Evolutionary conservation across 2,329 filamentous ascomycete genomes (phyloP).

Genomic region (Fusarium denticulatum): DNA sequence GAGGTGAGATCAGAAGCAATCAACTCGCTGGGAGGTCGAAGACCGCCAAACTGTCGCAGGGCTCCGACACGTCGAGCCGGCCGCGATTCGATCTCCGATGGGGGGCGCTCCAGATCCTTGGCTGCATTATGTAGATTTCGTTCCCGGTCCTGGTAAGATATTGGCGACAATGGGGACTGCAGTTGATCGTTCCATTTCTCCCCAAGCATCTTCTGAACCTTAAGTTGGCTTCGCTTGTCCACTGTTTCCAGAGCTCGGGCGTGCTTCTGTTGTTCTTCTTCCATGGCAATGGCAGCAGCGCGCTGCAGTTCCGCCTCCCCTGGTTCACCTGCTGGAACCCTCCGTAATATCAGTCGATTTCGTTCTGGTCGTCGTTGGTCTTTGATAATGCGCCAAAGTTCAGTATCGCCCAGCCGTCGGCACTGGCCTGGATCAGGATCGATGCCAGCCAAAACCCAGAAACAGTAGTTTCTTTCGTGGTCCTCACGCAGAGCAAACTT

Average conservation of each 20-base stretch:
- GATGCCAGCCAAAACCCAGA: conserved; percentile 88
- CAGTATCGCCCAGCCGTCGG: conserved; percentile 83
- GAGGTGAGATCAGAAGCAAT: conserved; percentile 96
- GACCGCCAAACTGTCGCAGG: conserved; percentile 86
- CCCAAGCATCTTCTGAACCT: conserved; percentile 89
- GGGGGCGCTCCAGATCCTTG: conserved; percentile 66
- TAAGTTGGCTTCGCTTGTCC: conserved; percentile 83
- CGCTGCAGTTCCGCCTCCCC: conserved; percentile 86
- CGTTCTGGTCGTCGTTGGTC: conserved; percentile 86
- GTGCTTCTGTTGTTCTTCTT: conserved; percentile 83
- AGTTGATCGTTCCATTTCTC: conserved; percentile 84
- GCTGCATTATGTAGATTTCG: conserved; percentile 70
- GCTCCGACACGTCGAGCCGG: conserved; percentile 60
- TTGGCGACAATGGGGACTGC: conserved; percentile 86
- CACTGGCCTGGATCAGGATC: conserved; percentile 85
- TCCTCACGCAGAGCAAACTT: conserved; percentile 91
- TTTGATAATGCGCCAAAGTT: conserved; percentile 90
- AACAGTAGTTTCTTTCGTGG: conserved; percentile 95
- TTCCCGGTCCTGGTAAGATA: conserved; percentile 76
- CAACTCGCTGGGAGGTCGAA: conserved; percentile 93
- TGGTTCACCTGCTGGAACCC: conserved; percentile 91
- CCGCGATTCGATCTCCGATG: conserved; percentile 57
- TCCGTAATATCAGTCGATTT: conserved; percentile 88
- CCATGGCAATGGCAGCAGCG: conserved; percentile 87
- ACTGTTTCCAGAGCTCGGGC: conserved; percentile 68